phyloP scores from a whole-genome alignment of 306 rosid genomes.

The Amphicarpaea edgeworthii region DNA sequence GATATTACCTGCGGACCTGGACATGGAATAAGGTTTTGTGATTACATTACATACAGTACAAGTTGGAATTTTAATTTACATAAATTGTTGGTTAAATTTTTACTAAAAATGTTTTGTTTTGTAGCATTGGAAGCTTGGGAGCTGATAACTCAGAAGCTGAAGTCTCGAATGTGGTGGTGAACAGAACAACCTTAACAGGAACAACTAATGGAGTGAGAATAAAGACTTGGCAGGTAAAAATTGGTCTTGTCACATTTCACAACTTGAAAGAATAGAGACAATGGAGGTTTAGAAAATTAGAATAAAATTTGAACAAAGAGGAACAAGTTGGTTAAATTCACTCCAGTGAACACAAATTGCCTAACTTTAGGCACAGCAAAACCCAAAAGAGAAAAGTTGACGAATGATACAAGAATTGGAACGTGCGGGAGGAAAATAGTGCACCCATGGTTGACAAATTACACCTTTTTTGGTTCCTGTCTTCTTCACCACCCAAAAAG shows the following conservation, averaged over 20 bases:
- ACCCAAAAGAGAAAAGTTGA: slow-evolving; percentile 11
- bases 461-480: slow-evolving; percentile 13
- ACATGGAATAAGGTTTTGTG: slow-evolving; percentile 86
- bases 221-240: slow-evolving; percentile 87
- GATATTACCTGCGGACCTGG: slow-evolving; percentile 92
- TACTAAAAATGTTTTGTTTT: not conserved
- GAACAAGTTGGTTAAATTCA: slow-evolving; percentile 10
- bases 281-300: slow-evolving; percentile 12
- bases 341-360: not conserved
- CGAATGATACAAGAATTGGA: slow-evolving; percentile 22
- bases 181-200: slow-evolving; percentile 61
- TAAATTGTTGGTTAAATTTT: slow-evolving; percentile 8
- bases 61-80: not conserved
- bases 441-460: slow-evolving; percentile 33
- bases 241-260: slow-evolving; percentile 36
- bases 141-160: slow-evolving; percentile 65
- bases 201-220: slow-evolving; percentile 90
- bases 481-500: slow-evolving; percentile 30
- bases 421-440: slow-evolving; percentile 10
- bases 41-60: not conserved
- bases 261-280: slow-evolving; percentile 10
- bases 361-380: slow-evolving; percentile 40
- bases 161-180: slow-evolving; percentile 73
- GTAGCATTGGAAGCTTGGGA: slow-evolving; percentile 94
- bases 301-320: not conserved